Percentiles rank a stretch among this genome's conserved stretches.
Evolutionary conservation across 108 stramenopile species (phyloP).

Genomic region (Conticribra weissflogii): DNA sequence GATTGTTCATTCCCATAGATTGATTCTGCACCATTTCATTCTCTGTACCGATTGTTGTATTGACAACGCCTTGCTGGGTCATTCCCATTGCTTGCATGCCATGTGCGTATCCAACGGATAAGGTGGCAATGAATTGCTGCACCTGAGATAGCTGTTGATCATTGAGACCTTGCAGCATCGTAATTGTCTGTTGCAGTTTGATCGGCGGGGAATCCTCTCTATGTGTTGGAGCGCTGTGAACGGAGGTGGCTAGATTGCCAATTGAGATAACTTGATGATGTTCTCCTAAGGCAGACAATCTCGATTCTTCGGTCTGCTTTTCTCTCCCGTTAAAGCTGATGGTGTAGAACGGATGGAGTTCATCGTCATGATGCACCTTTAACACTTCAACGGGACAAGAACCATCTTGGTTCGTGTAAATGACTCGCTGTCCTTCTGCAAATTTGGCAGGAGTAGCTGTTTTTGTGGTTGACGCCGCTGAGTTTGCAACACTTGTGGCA

Average conservation of each 20-base stretch:
- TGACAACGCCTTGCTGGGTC: not conserved
- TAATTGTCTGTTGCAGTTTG: conserved; percentile 25
- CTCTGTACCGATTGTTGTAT: not conserved
- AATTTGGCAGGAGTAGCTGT: conserved; percentile 3
- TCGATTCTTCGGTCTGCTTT: conserved; percentile 68
- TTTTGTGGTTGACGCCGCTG: not conserved
- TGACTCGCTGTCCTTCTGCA: conserved; percentile 39
- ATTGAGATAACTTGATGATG: not conserved
- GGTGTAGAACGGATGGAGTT: conserved; percentile 64
- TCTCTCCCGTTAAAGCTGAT: conserved; percentile 69
- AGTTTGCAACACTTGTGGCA: not conserved
- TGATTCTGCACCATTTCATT: too few species aligned
- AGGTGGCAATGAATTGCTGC: conserved; percentile 32
- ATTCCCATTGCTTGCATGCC: not conserved
- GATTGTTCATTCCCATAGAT: too few species aligned
- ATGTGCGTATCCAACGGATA: not conserved
- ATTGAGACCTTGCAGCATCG: conserved; percentile 38
- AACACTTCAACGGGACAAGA: conserved; percentile 43
- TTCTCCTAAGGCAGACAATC: not conserved
- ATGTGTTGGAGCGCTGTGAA: not conserved
- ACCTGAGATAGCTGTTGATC: conserved; percentile 34
- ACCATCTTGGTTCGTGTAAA: conserved; percentile 55
- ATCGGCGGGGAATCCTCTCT: not conserved
- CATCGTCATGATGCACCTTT: conserved; percentile 75
- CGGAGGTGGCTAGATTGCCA: not conserved